Base-by-base conservation (phyloP, 345 rosid genomes). In the Brassica cretica region DNA sequence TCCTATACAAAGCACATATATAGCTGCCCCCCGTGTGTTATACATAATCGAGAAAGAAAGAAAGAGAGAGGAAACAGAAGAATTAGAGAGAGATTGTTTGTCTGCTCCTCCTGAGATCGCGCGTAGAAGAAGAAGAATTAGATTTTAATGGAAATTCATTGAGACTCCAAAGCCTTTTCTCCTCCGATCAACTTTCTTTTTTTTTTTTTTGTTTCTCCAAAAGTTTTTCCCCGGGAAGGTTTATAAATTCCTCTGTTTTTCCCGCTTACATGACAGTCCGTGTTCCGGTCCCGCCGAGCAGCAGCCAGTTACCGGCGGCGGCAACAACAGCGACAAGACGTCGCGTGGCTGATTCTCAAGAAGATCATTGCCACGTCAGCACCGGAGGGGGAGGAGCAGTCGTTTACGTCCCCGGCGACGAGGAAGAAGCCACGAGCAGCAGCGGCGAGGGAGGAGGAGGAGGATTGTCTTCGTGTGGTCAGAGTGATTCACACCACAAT, bases 321-420 rank as follows among this genome's bases (percentile, higher is more conserved):
- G 84, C 88, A 41, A 76, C 94, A 41, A 79, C 94, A 32, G 79
- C 93, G 8, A 84, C 94, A 35, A 83, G 99, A 71, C 84, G 99
- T 14, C 99, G 99, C 21, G 88, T 89, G 72, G 78, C 84, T 11
- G 86, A 82, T 75, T 71, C 78, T 5, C 53, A 80, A 35, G 73
- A 84, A 15, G 89, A 86, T 49, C 74, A 66, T 32, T 46, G 74
- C 72, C 56, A 80, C 82, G 76, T 61, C 62, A 56, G 5, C 68
- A 66, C 7, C 56, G 71, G 49, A 27, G 74, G 75, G 25, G 73
- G 73, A 25, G 69, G 64, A 78, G 71, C 78, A 30, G 81, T 80
- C 65, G 66, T 80, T 71, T 59, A 71, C 77, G 15, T 84, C 18
- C 51, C 69, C 18, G 68, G 32, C 62, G 88, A 53, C 65, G 88